phyloP scores from a whole-genome alignment of 73 alveolate species.

The Tetrahymena malaccensis region DNA sequence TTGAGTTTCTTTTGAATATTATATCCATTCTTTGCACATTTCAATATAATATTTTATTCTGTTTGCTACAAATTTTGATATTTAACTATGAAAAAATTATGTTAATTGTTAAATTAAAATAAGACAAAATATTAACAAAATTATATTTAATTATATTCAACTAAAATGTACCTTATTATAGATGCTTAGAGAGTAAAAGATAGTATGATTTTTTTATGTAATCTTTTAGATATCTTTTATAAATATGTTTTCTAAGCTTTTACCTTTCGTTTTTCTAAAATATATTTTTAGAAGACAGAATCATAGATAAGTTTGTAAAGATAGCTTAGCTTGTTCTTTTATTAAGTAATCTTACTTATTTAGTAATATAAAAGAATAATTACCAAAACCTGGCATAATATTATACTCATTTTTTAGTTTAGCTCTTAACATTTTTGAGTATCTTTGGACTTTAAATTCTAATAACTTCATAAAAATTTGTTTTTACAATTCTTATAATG shows the following conservation, averaged over 20 bases:
- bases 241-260: too few relatives aligned
- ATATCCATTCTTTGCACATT: neutral
- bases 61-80: neutral
- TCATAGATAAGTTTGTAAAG: neutral
- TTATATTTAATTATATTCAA: too few relatives aligned
- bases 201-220: too few relatives aligned
- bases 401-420: too few relatives aligned
- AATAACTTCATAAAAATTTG: too few relatives aligned
- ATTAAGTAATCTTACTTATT: neutral
- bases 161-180: neutral
- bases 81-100: neutral
- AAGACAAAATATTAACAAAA: neutral
- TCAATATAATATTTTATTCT: too few relatives aligned
- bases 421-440: neutral
- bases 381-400: neutral
- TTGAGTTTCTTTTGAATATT: neutral
- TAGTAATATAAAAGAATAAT: neutral
- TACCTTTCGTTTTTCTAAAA: neutral
- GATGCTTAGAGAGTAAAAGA: neutral
- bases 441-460: neutral
- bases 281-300: too few relatives aligned
- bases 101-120: too few relatives aligned
- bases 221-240: neutral
- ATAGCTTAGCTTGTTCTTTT: too few relatives aligned
- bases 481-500: too few relatives aligned